A percentile compares a stretch with the other conserved stretches of the same genome.
phyloP scores from a whole-genome alignment of 345 rosid species.

The Trapa incisa region DNA sequence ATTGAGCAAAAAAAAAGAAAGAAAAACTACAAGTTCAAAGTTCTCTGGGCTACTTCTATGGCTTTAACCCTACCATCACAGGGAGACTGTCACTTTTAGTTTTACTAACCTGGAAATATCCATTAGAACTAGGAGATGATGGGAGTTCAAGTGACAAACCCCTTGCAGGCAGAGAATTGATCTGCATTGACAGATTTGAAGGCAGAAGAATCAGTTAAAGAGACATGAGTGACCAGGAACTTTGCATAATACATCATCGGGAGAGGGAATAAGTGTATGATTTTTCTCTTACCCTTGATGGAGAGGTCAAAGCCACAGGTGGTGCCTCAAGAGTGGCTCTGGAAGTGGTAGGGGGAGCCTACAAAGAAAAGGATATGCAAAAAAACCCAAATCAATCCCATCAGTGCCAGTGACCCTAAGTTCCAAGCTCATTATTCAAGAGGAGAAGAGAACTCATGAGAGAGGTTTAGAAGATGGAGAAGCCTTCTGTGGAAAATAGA shows the following conservation, averaged over 20 bases:
- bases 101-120: constrained; percentile 37
- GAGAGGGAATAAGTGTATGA: not conserved
- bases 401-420: no score
- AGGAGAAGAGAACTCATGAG: no score
- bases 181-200: constrained; percentile 15
- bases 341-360: constrained; percentile 8
- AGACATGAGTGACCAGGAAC: not conserved
- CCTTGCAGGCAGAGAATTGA: constrained; percentile 33
- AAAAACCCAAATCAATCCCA: not conserved
- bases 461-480: not conserved
- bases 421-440: no score
- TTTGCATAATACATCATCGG: not conserved
- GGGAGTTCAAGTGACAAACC: not conserved
- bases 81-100: not conserved
- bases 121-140: constrained; percentile 28
- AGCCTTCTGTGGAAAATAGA: no score
- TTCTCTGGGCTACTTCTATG: not conserved
- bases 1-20: no score
- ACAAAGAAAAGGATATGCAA: not conserved
- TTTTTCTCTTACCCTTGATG: constrained; percentile 4
- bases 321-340: constrained; percentile 7
- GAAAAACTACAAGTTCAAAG: not conserved
- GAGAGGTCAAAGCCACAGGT: constrained; percentile 1
- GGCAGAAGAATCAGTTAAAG: not conserved
- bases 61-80: no score